phyloP scores from a whole-genome alignment of 2,329 filamentous ascomycete genomes.

The Trichoderma sp. region DNA sequence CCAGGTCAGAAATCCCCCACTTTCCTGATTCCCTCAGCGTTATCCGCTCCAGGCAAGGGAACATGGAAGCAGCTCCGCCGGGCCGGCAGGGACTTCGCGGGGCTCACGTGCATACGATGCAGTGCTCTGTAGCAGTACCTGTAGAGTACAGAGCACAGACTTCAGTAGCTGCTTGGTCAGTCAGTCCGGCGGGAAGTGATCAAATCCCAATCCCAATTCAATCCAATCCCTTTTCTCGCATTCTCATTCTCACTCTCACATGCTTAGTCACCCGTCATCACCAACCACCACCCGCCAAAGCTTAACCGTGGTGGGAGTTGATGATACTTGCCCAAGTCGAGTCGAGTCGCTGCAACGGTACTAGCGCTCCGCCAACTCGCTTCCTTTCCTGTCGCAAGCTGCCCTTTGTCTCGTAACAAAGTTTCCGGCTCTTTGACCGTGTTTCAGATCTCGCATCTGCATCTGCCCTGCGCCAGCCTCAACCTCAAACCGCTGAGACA shows the following conservation, averaged over 20 bases:
- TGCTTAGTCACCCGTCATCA: background rate
- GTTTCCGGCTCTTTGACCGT: background rate
- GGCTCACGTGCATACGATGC: background rate
- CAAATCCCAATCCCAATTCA: background rate
- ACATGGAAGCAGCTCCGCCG: constrained; percentile 3
- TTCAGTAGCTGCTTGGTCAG: too few relatives aligned
- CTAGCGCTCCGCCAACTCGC: constrained; percentile 5
- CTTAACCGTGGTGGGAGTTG: background rate
- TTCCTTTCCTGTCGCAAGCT: constrained; percentile 16
- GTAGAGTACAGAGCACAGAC: too few relatives aligned
- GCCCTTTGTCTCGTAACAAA: background rate
- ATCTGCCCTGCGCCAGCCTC: background rate
- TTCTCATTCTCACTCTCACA: background rate
- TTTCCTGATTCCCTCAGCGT: constrained; percentile 4
- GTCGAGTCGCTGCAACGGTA: background rate
- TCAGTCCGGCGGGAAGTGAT: too few relatives aligned
- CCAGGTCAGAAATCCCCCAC: background rate
- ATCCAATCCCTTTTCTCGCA: background rate
- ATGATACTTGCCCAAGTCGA: background rate
- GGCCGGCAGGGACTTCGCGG: background rate
- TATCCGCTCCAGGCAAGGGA: background rate
- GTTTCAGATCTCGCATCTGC: constrained; percentile 6
- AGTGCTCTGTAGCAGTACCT: background rate
- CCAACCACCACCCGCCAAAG: background rate
- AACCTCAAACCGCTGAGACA: background rate